Percentiles rank a stretch among this genome's conserved stretches.
phyloP scores from a whole-genome alignment of 345 rosid genomes.

The Salix purpurea region DNA sequence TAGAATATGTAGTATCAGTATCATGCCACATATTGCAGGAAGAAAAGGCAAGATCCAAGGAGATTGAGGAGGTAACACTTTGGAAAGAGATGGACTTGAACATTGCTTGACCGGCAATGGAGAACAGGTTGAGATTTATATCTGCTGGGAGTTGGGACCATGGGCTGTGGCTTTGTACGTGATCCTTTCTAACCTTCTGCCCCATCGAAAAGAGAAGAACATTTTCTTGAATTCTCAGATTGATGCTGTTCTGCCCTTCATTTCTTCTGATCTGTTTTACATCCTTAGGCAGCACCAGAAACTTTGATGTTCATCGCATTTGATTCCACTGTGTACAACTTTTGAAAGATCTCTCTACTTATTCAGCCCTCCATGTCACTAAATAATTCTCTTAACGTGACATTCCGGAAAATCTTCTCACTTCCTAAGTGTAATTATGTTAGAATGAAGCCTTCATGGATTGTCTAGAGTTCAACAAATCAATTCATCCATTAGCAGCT shows the following conservation, averaged over 20 bases:
- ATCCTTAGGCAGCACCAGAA: background rate
- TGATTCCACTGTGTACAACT: background rate
- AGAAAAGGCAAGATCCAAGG: slow-evolving; percentile 26
- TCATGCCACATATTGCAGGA: slow-evolving; percentile 26
- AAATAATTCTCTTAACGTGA: no score
- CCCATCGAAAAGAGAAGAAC: background rate
- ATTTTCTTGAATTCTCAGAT: background rate
- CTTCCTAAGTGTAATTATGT: no score
- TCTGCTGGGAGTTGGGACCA: background rate
- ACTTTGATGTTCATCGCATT: background rate
- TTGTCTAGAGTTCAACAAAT: no score
- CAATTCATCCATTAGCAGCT: no score
- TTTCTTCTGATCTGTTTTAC: background rate
- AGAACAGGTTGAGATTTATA: background rate
- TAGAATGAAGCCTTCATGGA: no score
- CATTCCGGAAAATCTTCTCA: no score
- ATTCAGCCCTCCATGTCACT: no score
- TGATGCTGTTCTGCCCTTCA: background rate
- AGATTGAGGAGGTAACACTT: slow-evolving; percentile 26
- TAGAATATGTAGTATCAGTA: background rate
- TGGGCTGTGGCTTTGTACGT: background rate
- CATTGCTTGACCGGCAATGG: background rate
- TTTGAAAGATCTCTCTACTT: background rate
- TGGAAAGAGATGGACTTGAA: background rate
- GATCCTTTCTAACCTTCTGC: background rate